These are phyloP conservation scores for Bolboschoenoplectus hybrid DNA, from an alignment of 202 grass and related monocot genomes.

Conservation along the genomic window DNA sequence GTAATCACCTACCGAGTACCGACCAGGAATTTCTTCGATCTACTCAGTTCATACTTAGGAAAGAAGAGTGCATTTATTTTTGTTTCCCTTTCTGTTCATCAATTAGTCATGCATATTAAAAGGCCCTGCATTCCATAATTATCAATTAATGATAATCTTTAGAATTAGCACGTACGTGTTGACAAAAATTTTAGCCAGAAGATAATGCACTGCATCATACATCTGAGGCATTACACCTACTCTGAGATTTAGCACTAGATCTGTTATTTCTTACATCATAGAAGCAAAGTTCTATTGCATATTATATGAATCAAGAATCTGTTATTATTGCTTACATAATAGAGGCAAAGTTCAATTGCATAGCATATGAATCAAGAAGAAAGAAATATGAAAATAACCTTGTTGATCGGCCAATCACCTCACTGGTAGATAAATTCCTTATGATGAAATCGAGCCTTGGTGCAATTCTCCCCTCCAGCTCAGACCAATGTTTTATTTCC, in stretches of 20 bases:
- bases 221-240: background rate
- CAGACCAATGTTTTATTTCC: constrained; percentile 47
- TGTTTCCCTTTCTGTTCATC: background rate
- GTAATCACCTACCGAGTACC: background rate
- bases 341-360: no score
- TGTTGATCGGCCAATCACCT: constrained; percentile 47
- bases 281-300: no score
- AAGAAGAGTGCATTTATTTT: background rate
- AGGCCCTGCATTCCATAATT: background rate
- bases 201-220: background rate
- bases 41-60: background rate
- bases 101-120: background rate
- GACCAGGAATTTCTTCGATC: no score
- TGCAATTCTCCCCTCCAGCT: constrained; percentile 43
- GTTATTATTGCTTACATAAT: no score
- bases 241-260: background rate
- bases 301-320: no score
- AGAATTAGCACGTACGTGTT: background rate
- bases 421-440: constrained; percentile 46
- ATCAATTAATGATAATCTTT: background rate
- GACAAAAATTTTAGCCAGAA: background rate
- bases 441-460: constrained; percentile 44
- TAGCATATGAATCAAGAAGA: background rate
- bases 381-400: constrained; percentile 24
- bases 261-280: background rate